Base-by-base conservation (phyloP, 805 yeast genomes). In the Ogataea ganodermae region DNA sequence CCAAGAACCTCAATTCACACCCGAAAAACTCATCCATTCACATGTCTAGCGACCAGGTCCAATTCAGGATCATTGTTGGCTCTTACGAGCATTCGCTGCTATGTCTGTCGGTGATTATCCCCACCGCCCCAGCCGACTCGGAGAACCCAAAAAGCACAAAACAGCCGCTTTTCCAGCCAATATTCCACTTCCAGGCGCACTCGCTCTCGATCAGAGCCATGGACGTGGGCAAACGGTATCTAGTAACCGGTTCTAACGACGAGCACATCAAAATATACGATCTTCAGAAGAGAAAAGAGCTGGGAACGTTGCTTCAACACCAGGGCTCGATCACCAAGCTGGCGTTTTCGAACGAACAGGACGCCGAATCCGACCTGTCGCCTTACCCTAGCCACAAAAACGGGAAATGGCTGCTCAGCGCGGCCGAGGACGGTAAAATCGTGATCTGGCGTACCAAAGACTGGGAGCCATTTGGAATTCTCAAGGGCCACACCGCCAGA, bases 131-230 rank as follows among this genome's bases (percentile, higher is more conserved):
- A 3, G 24, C 27, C 4, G 38, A 35, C 4, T 13, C 38, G 9
- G 36, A 18, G 5, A 59, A n/a, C 36, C 55, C 26, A 16, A 52
- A 61, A n/a, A 65, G 48, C n/a, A 66, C 45, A 16, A 68, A 67
- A 44, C 72, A 76, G 7, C 83, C 90, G 1, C 74, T 88, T 8
- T 94, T 94, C 70, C 90, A 89, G 38, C 96, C 98, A 2, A 84
- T 94, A 35, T 94, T 94, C 73, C 97, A 94, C 66, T 92, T 94
- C 69, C 89, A 92, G 58, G 96, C 99, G 1, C 99, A 94, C 68
- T 74, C 96, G 0, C 75, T 89, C 43, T 86, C 97, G 28, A 89
- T 94, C 46, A 85, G 91, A 65, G 77, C 94, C 40, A 74, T 94
- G 55, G 97, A 92, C 53, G 72, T 83, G 17, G 88, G 94, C 23